Evolutionary conservation across 495 filamentous ascomycete species (phyloP), one percentile per base, ranked within the genome.

Genomic region (Margaritispora aquatica): DNA sequence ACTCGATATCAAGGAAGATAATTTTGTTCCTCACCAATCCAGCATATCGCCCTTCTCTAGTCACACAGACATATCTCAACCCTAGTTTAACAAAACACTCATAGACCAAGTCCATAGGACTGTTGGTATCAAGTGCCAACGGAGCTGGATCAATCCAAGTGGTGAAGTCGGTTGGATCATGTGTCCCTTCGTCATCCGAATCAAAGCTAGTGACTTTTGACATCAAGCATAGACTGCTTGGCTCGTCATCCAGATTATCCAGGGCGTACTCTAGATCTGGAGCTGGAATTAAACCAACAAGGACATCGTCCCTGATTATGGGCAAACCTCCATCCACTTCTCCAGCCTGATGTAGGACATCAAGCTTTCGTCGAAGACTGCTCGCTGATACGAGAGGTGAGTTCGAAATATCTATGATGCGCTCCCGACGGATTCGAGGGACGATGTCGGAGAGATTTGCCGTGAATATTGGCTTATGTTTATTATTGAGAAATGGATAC

Each of bases 11-110:
- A n/a, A 3, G 19, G 34, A 24, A 41, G 29, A 60, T 66, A 23
- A 10, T 0, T 21, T 38, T 26, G n/a, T 7, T 5, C 21, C 62
- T 55, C 56, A 96, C 89, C 75, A 98, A 79, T 55, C 94, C 94
- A 1, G 89, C 89, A 73, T 89, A 97, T 34, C 84, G 80, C 21
- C 94, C 94, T 66, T 96, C 84, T 38, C 76, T 80, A 23, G 96
- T 71, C 20, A 96, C 92, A 72, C 94, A 97, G 46, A 98, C 85
- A 71, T 97, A 97, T 57, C 94, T 78, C 60, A 98, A 70, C 1
- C 94, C 94, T 19, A 98, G 75, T 71, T 98, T 98, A 46, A 90
- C 90, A 73, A 97, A 98, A 65, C 90, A 96, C 69, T 98, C 93
- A 63, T 96, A 97, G 38, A 96, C 94, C 53, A 97, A 70, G 70